A percentile compares a stretch with the other conserved stretches of the same genome.
Conservation (phyloP, 306 rosid species). For the Cicer yamashitae region DNA sequence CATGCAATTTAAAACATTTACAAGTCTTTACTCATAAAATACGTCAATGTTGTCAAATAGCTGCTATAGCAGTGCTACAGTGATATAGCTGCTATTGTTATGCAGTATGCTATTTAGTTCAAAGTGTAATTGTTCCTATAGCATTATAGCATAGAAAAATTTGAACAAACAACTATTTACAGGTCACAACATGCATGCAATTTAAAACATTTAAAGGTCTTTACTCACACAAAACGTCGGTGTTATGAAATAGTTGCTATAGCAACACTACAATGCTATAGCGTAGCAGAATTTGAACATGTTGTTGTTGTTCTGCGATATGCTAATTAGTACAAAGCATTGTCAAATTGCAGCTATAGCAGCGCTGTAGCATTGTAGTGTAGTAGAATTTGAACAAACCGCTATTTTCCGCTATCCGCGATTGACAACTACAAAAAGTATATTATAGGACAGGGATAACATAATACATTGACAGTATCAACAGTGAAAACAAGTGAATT, state of each 20-base stretch:
- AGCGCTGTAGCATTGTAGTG: background rate
- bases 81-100: too few relatives aligned
- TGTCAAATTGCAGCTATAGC: background rate
- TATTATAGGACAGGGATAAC: background rate
- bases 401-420: background rate
- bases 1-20: slow-evolving; percentile 23
- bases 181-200: background rate
- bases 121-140: too few relatives aligned
- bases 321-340: background rate
- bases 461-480: slow-evolving; percentile 27
- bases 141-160: too few relatives aligned
- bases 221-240: background rate
- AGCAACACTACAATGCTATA: background rate
- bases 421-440: background rate
- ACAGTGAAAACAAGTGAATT: background rate
- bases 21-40: background rate
- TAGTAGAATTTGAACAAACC: background rate
- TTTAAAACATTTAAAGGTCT: background rate
- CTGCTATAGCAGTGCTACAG: too few relatives aligned
- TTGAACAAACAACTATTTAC: too few relatives aligned
- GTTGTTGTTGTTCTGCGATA: background rate
- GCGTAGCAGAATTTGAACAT: background rate
- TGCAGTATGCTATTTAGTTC: too few relatives aligned
- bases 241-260: background rate
- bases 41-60: too few relatives aligned